Evolutionary conservation across 352 stramenopile species (phyloP).

Genomic region (Globisporangium cederbergense): DNA sequence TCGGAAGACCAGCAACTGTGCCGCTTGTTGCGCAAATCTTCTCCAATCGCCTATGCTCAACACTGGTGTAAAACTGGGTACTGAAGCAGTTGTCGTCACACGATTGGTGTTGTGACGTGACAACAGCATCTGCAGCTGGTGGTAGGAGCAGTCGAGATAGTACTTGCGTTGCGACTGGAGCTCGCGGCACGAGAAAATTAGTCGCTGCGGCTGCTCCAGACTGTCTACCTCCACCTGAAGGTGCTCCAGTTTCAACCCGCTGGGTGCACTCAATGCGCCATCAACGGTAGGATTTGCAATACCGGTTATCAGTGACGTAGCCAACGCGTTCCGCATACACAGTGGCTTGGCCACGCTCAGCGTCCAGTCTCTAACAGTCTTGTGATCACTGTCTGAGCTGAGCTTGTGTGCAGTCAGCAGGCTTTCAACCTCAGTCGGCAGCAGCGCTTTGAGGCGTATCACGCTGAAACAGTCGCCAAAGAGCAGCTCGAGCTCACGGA

Average conservation of each 20-base stretch:
- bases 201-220: constrained; percentile 28
- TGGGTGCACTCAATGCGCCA: background rate
- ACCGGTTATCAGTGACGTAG: background rate
- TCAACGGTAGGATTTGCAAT: background rate
- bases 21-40: constrained; percentile 17
- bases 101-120: background rate
- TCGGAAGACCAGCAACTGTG: constrained; percentile 29
- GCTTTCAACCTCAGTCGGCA: background rate
- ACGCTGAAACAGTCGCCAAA: constrained; percentile 7
- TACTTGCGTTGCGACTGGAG: constrained; percentile 42
- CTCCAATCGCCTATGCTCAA: constrained; percentile 29
- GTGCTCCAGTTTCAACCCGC: constrained; percentile 20
- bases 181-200: constrained; percentile 57
- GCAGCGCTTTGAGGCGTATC: background rate
- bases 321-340: constrained; percentile 9
- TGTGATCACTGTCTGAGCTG: background rate
- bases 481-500: constrained; percentile 16
- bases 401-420: background rate
- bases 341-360: constrained; percentile 9
- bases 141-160: constrained; percentile 40
- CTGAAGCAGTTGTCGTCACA: background rate
- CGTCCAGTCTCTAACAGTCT: background rate
- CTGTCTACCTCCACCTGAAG: constrained; percentile 47
- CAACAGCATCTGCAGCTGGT: constrained; percentile 27
- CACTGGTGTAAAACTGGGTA: background rate